A percentile compares a stretch with the other conserved stretches of the same genome.
phyloP scores from a whole-genome alignment of 1,284 basidiomycete genomes.

The Puccinia horiana region DNA sequence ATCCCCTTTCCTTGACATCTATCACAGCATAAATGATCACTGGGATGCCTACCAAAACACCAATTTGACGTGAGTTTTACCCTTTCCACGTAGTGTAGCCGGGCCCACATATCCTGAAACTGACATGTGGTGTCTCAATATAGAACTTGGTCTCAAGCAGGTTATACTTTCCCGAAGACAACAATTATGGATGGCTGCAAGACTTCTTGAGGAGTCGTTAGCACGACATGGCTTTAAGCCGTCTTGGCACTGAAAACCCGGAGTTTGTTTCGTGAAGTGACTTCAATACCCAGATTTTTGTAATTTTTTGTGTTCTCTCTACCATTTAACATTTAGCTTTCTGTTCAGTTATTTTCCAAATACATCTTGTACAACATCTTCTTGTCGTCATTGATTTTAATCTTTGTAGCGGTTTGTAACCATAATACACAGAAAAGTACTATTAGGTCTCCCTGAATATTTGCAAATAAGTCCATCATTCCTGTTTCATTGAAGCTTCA shows the following conservation, averaged over 20 bases:
- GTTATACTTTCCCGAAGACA: conserved; percentile 39
- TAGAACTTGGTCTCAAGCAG: conserved; percentile 46
- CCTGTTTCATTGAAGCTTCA: too few relatives aligned
- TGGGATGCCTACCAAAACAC: conserved; percentile 35
- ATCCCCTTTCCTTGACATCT: background rate
- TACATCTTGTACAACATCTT: background rate
- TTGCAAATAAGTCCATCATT: background rate
- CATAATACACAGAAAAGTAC: background rate
- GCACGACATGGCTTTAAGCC: background rate
- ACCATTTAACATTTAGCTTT: background rate
- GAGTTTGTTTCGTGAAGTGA: background rate
- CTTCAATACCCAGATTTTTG: background rate
- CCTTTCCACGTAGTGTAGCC: too few relatives aligned
- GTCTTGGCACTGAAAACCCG: background rate
- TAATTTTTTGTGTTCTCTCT: background rate
- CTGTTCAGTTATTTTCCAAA: background rate
- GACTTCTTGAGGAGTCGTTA: conserved; percentile 11
- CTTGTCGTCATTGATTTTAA: background rate
- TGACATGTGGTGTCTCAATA: background rate
- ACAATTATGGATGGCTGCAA: conserved; percentile 47
- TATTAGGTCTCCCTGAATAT: background rate
- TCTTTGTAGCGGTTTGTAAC: background rate
- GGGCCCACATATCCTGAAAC: background rate
- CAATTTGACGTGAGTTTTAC: conserved; percentile 38
- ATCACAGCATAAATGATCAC: conserved; percentile 42